Conservation (phyloP, 257 asterid species). For the Avicennia marina region DNA sequence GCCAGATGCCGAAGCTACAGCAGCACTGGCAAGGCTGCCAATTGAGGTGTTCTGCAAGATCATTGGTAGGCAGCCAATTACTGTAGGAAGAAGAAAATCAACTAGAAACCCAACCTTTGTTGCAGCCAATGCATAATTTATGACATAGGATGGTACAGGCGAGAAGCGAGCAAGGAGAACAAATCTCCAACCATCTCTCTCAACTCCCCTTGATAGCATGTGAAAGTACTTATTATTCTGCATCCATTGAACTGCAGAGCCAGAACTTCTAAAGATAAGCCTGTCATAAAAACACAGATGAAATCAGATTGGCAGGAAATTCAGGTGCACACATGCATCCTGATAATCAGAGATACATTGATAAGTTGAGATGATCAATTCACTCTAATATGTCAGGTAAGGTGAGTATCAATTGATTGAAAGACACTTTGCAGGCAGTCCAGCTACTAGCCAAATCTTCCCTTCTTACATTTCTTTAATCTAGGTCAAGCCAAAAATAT, state of each 20-base stretch:
- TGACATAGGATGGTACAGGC: constrained; percentile 88
- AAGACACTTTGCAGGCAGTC: no score
- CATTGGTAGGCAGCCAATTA: constrained; percentile 91
- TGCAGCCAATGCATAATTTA: constrained; percentile 90
- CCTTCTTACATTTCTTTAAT: no score
- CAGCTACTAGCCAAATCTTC: no score
- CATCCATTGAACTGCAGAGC: constrained; percentile 61
- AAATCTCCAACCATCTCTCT: constrained; percentile 87
- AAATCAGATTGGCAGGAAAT: neutral
- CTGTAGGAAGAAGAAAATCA: constrained; percentile 89
- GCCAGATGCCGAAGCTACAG: constrained; percentile 77
- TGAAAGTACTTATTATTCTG: constrained; percentile 70
- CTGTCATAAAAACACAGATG: constrained; percentile 30
- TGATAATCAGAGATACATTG: neutral
- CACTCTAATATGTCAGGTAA: neutral
- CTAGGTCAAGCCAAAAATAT: no score
- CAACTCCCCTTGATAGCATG: constrained; percentile 73
- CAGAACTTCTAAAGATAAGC: constrained; percentile 53
- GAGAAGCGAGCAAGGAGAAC: constrained; percentile 97
- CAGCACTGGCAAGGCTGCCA: constrained; percentile 95
- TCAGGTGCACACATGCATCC: neutral
- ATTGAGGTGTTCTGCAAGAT: constrained; percentile 91
- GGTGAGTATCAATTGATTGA: neutral
- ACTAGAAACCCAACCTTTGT: constrained; percentile 61
- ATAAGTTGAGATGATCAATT: neutral